A percentile compares a stretch with the other conserved stretches of the same genome.
Evolutionary conservation across 768 basidiomycete species (phyloP).

Genomic region (Rhodotorula kratochvilovae): DNA sequence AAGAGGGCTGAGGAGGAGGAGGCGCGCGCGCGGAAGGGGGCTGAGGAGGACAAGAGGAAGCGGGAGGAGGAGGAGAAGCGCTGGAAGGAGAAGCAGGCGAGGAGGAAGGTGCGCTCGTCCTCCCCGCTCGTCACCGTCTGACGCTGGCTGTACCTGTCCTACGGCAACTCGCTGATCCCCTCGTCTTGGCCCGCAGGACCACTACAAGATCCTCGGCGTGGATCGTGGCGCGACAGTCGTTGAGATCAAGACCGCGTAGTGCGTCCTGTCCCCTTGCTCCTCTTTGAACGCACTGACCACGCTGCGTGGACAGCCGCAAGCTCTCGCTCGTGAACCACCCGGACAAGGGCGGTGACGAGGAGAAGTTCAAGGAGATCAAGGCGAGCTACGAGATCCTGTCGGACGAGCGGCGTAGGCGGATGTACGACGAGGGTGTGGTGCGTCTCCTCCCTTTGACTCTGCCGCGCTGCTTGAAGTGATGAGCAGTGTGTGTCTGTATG

Average conservation of each 20-base stretch:
- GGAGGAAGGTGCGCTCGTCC: slow-evolving; percentile 62
- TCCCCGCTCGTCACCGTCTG: no score
- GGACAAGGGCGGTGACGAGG: slow-evolving; percentile 9
- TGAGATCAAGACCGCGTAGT: slow-evolving; percentile 69
- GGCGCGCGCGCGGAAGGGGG: neutral
- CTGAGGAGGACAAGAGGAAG: slow-evolving; percentile 50
- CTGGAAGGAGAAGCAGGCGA: slow-evolving; percentile 44
- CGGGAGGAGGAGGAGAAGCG: slow-evolving; percentile 60
- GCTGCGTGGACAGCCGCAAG: slow-evolving; percentile 50
- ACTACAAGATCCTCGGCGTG: slow-evolving; percentile 49
- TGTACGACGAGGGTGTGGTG: slow-evolving; percentile 29
- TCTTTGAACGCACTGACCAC: neutral
- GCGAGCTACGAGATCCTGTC: slow-evolving; percentile 80
- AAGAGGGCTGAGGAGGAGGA: slow-evolving; percentile 58
- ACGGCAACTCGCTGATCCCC: no score
- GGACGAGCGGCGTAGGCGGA: slow-evolving; percentile 54
- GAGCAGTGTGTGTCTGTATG: no score
- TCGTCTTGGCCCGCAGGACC: slow-evolving; percentile 10
- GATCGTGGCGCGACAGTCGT: slow-evolving; percentile 9
- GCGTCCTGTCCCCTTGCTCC: neutral
- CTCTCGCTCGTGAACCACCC: slow-evolving; percentile 57
- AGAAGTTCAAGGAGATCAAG: slow-evolving; percentile 54
- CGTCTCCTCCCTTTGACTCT: neutral
- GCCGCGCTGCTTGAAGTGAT: no score
- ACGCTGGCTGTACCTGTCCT: no score